phyloP scores from a whole-genome alignment of 2,329 filamentous ascomycete genomes.

The Setomelanomma holmii region DNA sequence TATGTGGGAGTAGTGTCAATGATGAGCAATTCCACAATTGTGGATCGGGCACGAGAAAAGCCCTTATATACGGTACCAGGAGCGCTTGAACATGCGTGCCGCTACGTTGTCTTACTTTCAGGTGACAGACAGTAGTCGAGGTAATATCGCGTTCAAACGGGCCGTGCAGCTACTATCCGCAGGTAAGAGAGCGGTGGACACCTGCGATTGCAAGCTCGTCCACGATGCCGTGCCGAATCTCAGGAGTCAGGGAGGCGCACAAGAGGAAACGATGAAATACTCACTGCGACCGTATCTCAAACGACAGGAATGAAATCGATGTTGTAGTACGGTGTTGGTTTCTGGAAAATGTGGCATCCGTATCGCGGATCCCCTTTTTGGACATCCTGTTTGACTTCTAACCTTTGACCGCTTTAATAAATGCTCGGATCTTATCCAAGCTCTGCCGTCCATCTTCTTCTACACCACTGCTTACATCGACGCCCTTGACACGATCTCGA shows the following conservation, averaged over 20 bases:
- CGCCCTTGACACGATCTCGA: conserved; percentile 72
- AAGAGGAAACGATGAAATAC: too few relatives aligned
- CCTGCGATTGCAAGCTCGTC: background rate
- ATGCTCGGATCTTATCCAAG: conserved; percentile 78
- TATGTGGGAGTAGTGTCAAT: background rate
- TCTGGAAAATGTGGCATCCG: too few relatives aligned
- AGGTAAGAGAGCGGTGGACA: conserved; percentile 19
- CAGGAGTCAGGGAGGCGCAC: background rate
- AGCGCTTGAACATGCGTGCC: background rate
- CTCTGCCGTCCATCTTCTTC: conserved; percentile 81
- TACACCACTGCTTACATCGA: conserved; percentile 95
- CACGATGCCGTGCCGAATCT: background rate
- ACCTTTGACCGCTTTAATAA: conserved; percentile 73
- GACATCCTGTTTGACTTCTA: too few relatives aligned
- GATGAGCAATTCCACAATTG: background rate
- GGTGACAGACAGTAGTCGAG: conserved; percentile 3
- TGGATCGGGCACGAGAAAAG: background rate
- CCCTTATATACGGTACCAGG: background rate
- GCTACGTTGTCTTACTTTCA: conserved; percentile 13
- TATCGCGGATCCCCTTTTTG: too few relatives aligned
- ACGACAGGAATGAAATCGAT: too few relatives aligned
- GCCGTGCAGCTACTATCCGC: background rate
- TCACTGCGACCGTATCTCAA: too few relatives aligned
- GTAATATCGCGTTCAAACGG: conserved; percentile 17
- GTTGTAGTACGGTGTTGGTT: too few relatives aligned